These are phyloP conservation scores for Aspergillus pseudoterreus DNA, from an alignment of 2,329 filamentous ascomycete species.

Conservation along the genomic window DNA sequence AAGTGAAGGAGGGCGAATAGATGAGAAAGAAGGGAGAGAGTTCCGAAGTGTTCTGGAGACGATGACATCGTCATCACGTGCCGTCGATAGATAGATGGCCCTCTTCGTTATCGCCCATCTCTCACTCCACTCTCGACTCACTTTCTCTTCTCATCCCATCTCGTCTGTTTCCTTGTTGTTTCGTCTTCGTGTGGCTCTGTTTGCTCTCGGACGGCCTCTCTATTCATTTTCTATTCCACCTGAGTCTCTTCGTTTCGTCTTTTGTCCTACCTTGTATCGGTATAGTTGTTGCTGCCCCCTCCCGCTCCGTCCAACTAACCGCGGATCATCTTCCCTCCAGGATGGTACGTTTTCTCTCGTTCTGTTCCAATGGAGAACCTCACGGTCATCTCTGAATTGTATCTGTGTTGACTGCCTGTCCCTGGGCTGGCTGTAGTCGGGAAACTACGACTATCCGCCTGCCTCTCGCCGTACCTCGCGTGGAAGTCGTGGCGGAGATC, in stretches of 20 bases:
- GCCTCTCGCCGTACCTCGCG: slow-evolving; percentile 31
- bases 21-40: not conserved
- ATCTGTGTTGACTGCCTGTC: slow-evolving; percentile 16
- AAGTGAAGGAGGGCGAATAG: not conserved
- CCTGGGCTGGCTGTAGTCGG: slow-evolving; percentile 30
- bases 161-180: not conserved
- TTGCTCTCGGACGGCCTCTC: not conserved
- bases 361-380: not conserved
- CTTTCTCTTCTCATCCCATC: not conserved
- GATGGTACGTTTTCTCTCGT: slow-evolving; percentile 3
- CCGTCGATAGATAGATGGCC: not conserved
- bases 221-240: not conserved
- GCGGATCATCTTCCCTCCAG: not conserved
- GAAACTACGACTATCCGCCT: slow-evolving; percentile 41
- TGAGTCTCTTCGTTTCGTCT: not conserved
- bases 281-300: slow-evolving; percentile 1
- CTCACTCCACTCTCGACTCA: not conserved
- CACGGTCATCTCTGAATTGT: not conserved
- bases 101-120: not conserved
- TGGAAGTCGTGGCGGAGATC: slow-evolving; percentile 20
- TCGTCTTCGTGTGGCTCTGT: not conserved
- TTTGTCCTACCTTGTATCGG: not conserved
- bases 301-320: slow-evolving; percentile 2
- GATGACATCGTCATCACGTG: not conserved
- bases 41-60: not conserved